Conservation (phyloP, 108 stramenopile species). For the Hondaea fermentalgiana region DNA sequence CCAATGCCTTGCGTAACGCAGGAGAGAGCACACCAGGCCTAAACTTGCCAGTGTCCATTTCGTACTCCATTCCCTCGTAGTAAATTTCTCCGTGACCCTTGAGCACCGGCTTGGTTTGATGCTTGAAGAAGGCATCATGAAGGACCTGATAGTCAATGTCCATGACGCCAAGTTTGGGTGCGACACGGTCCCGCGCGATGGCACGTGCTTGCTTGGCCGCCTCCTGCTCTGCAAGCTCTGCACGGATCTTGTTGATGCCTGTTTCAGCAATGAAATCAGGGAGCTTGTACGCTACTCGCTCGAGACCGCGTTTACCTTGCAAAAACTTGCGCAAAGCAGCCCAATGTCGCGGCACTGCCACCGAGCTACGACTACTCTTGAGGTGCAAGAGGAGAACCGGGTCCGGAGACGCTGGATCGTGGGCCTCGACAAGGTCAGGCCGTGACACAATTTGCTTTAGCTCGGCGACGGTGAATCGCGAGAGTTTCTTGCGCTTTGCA, state of each 20-base stretch:
- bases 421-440: conserved; percentile 90
- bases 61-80: conserved; percentile 95
- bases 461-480: conserved; percentile 83
- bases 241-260: conserved; percentile 82
- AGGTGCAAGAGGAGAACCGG: conserved; percentile 80
- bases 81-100: conserved; percentile 73
- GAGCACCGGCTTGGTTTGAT: conserved; percentile 82
- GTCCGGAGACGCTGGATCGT: conserved; percentile 88
- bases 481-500: conserved; percentile 69
- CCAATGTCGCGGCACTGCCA: conserved; percentile 94
- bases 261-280: conserved; percentile 95
- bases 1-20: conserved; percentile 66
- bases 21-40: conserved; percentile 53
- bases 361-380: conserved; percentile 75
- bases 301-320: conserved; percentile 87
- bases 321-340: conserved; percentile 94
- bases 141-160: conserved; percentile 94
- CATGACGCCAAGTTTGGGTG: conserved; percentile 78
- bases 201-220: conserved; percentile 68
- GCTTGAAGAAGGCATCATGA: conserved; percentile 94
- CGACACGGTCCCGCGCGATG: conserved; percentile 73
- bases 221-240: conserved; percentile 71
- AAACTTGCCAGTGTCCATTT: conserved; percentile 48
- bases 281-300: conserved; percentile 83
- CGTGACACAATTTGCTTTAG: conserved; percentile 72